Evolutionary conservation across 805 yeast species (phyloP).

Genomic region (Zygosaccharomyces siamensis): DNA sequence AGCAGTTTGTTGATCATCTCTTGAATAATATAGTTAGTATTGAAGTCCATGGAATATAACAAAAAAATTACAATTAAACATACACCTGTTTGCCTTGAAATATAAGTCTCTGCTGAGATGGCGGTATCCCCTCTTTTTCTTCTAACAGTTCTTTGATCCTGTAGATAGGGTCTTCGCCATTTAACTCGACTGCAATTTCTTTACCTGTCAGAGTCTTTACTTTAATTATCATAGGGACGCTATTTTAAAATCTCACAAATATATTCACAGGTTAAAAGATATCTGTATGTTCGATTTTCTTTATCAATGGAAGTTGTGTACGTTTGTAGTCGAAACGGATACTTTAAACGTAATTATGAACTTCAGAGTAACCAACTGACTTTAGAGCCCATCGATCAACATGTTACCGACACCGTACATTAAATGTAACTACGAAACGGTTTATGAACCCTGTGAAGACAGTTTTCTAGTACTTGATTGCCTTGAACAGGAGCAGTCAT

Average conservation of each 20-base stretch:
- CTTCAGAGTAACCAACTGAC: background rate
- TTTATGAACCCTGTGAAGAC: constrained; percentile 95
- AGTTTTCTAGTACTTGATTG: constrained; percentile 78
- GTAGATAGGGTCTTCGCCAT: constrained; percentile 42
- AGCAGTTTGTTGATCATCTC: constrained; percentile 72
- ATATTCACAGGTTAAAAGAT: background rate
- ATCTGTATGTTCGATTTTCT: background rate
- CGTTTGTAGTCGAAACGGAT: background rate
- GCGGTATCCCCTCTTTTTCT: constrained; percentile 96
- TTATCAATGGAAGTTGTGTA: background rate
- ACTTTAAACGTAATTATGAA: background rate
- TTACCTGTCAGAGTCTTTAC: constrained; percentile 33
- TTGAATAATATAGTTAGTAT: constrained; percentile 14
- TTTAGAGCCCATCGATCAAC: constrained; percentile 1
- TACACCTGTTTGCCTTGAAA: constrained; percentile 87
- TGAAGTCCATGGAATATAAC: background rate
- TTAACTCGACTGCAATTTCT: constrained; percentile 37
- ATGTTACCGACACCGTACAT: constrained; percentile 83
- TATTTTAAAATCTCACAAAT: background rate
- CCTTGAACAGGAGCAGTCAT: constrained; percentile 54
- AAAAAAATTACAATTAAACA: constrained; percentile 30
- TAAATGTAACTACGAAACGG: constrained; percentile 57
- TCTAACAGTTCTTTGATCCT: constrained; percentile 87
- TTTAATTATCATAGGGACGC: constrained; percentile 21
- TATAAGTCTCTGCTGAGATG: constrained; percentile 88